Conservation (phyloP, 2,329 filamentous ascomycete genomes). For the Hypoxylon sp. region DNA sequence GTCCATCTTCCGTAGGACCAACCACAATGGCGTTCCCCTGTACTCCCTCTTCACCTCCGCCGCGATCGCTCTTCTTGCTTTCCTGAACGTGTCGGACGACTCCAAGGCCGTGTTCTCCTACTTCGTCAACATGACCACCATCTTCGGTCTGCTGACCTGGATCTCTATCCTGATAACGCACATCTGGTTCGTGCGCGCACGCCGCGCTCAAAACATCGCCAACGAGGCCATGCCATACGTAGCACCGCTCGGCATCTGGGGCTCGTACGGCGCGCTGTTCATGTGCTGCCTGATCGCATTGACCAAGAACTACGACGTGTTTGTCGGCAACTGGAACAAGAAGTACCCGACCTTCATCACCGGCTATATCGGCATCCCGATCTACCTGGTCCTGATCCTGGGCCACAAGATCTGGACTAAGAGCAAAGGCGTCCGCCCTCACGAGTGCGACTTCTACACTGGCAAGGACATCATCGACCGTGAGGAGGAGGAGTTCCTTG, state of each 20-base stretch:
- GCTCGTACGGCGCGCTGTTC: conserved; percentile 76
- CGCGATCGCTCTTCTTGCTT: conserved; percentile 76
- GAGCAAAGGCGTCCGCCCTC: conserved; percentile 68
- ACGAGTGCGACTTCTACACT: conserved; percentile 77
- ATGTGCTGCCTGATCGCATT: conserved; percentile 82
- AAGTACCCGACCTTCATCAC: conserved; percentile 83
- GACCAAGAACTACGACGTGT: conserved; percentile 87
- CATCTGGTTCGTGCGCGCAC: conserved; percentile 75
- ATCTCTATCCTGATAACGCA: conserved; percentile 78
- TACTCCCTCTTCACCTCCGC: conserved; percentile 74
- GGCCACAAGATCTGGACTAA: conserved; percentile 75
- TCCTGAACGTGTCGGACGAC: conserved; percentile 74
- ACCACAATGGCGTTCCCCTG: conserved; percentile 79
- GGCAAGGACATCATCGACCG: conserved; percentile 82
- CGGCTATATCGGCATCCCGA: conserved; percentile 81
- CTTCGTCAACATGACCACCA: conserved; percentile 77
- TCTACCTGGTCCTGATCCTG: conserved; percentile 79
- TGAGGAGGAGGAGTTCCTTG: conserved; percentile 79
- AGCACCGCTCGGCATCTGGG: conserved; percentile 79
- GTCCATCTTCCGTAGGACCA: conserved; percentile 78
- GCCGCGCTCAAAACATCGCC: conserved; percentile 71
- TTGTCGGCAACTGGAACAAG: conserved; percentile 65
- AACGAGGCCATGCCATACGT: conserved; percentile 72
- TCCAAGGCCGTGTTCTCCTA: conserved; percentile 72
- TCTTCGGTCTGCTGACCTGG: conserved; percentile 77